These are phyloP conservation scores for Boletus reticuloceps DNA, from an alignment of 768 basidiomycete species.

Conservation along the genomic window DNA sequence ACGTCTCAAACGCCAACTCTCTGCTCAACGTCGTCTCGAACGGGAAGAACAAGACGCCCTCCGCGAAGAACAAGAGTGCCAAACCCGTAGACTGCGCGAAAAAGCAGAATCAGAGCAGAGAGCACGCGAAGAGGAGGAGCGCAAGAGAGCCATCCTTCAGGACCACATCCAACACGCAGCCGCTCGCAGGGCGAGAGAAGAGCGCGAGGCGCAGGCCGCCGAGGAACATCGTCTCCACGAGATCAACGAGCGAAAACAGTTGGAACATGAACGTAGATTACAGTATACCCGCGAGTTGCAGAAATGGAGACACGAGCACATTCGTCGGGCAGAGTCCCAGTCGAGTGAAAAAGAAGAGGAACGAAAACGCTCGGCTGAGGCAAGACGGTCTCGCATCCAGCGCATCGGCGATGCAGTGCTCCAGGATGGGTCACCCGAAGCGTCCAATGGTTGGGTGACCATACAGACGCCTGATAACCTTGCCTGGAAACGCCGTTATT, in stretches of 20 bases:
- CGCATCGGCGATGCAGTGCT: conserved; percentile 47
- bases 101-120: conserved; percentile 17
- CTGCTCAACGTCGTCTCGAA: conserved; percentile 21
- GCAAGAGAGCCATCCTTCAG: conserved; percentile 42
- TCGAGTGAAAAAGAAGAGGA: conserved; percentile 44
- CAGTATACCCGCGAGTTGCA: conserved; percentile 52
- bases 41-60: conserved; percentile 43
- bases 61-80: conserved; percentile 44
- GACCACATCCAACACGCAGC: conserved; percentile 40
- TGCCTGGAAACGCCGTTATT: conserved; percentile 66
- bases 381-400: conserved; percentile 38
- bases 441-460: conserved; percentile 58
- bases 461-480: conserved; percentile 53
- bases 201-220: conserved; percentile 39
- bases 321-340: conserved; percentile 42
- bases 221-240: conserved; percentile 46
- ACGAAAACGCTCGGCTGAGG: conserved; percentile 39
- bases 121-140: conserved; percentile 41
- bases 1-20: conserved; percentile 21
- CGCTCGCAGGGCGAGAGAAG: conserved; percentile 35
- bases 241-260: conserved; percentile 45
- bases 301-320: conserved; percentile 51
- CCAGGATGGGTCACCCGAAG: conserved; percentile 37
- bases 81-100: conserved; percentile 27
- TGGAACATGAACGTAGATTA: conserved; percentile 46